A percentile compares a stretch with the other conserved stretches of the same genome.
phyloP scores from a whole-genome alignment of 2,329 filamentous ascomycete species.

The Clonostachys rhizophaga region DNA sequence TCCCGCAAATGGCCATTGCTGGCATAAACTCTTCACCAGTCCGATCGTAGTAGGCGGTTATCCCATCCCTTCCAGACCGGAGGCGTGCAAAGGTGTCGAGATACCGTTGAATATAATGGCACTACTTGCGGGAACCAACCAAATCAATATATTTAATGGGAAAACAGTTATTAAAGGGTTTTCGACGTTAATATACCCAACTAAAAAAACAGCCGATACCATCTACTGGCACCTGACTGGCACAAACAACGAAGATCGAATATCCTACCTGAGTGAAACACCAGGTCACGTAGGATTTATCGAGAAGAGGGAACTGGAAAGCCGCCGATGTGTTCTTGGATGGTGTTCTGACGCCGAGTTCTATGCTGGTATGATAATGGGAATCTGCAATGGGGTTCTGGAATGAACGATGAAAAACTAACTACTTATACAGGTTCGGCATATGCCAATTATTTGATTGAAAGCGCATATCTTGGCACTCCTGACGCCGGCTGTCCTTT shows the following conservation, averaged over 20 bases:
- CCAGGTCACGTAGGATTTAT: neutral
- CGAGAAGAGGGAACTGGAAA: neutral
- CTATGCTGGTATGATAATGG: neutral
- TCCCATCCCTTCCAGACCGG: neutral
- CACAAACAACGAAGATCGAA: neutral
- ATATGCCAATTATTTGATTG: neutral
- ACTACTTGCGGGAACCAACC: neutral
- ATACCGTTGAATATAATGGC: neutral
- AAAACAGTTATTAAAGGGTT: neutral
- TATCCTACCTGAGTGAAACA: neutral
- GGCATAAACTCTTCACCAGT: neutral
- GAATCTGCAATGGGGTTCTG: neutral
- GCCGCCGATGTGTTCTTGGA: neutral
- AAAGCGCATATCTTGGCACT: neutral
- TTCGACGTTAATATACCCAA: neutral
- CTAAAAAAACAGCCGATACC: neutral
- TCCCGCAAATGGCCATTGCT: neutral
- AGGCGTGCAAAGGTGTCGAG: neutral
- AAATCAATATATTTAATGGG: neutral
- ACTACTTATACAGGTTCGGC: neutral
- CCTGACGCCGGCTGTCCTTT: neutral
- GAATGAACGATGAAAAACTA: neutral
- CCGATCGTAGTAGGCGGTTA: neutral
- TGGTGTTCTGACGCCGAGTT: neutral
- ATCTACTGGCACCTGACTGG: neutral